Percentiles rank a stretch among this genome's conserved stretches.
These are phyloP conservation scores for Solanum lignicaule DNA, from an alignment of 257 asterid genomes.

Conservation along the genomic window DNA sequence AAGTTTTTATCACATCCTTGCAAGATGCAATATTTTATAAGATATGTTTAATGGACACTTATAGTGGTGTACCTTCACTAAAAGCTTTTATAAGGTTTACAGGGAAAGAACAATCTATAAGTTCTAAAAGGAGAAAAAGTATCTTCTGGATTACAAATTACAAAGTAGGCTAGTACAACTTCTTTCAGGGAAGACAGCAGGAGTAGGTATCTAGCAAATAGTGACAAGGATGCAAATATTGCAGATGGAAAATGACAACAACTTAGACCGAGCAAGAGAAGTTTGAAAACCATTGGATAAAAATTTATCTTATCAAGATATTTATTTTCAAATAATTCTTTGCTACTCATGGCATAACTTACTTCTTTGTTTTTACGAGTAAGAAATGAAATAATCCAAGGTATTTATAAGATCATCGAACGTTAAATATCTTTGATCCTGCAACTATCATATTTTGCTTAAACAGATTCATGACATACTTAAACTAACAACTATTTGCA, in stretches of 20 bases:
- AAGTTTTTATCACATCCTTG: not conserved
- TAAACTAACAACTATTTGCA: not conserved
- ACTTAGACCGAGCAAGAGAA: not conserved
- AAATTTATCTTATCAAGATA: not conserved
- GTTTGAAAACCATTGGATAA: not conserved
- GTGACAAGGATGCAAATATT: not conserved
- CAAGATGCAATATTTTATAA: not conserved
- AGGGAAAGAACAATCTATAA: not conserved
- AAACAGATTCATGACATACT: not conserved
- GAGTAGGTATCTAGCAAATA: not conserved
- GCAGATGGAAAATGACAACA: not conserved
- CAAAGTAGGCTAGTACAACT: not conserved
- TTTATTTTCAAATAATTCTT: not conserved
- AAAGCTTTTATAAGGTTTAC: not conserved
- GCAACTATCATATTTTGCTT: not conserved
- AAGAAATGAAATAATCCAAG: not conserved
- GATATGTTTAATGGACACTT: not conserved
- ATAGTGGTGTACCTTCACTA: not conserved
- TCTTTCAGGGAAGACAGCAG: not conserved
- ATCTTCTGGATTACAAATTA: not conserved
- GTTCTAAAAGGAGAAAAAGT: not conserved
- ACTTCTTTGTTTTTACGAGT: not conserved
- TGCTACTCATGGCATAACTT: not conserved
- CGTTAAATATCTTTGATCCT: not conserved
- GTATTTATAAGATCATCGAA: not conserved